Base-by-base conservation (phyloP, 495 filamentous ascomycete genomes). In the Umbilicaria muhlenbergii region DNA sequence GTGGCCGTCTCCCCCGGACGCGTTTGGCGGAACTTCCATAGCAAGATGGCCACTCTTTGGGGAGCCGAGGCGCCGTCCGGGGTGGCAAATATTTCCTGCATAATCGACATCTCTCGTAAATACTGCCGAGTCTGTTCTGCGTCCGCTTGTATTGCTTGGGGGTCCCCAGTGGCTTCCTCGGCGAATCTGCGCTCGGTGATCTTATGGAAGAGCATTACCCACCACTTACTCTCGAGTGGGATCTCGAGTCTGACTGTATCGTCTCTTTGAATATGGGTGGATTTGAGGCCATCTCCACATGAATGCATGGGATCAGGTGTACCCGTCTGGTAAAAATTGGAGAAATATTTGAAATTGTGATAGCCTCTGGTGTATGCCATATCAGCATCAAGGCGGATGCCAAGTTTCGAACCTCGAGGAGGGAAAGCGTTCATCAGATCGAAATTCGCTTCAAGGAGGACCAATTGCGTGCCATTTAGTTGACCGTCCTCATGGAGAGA, bases 21-120 rank as follows among this genome's bases (percentile, higher is more conserved):
- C 11, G 67, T 67, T 44, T 69, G 62, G 8, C 62, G 64, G 50
- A 74, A 74, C 38, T 66, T 71, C 71, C 71, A 75, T 11, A 71
- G 56, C 11, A 75, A 45, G 38, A 74, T 59, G 3, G 70, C 68
- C 54, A 72, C 63, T 16, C 65, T 55, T 48, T 49, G 21, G 11
- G 46, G 15, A 16, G 34, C 2, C 3, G 34, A 17, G 6, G 28
- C 35, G n/a, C 13, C 24, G n/a, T 3, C 39, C 11, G 51, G 43
- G 14, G 38, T 54, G 14, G 66, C 66, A 16, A 62, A 61, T 5
- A 75, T 50, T 52, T 73, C 70, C 46, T 73, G 70, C 31, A 71
- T 69, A 21, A 65, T 64, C 14, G 67, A 65, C 38, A 75, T 44
- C 10, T 58, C 60, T 32, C 59, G 60, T 45, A 72, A 53, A 42